Percentiles rank a stretch among this genome's conserved stretches.
Evolutionary conservation across 441 rosid genomes (phyloP).

Genomic region (Flueggea neowawraea): DNA sequence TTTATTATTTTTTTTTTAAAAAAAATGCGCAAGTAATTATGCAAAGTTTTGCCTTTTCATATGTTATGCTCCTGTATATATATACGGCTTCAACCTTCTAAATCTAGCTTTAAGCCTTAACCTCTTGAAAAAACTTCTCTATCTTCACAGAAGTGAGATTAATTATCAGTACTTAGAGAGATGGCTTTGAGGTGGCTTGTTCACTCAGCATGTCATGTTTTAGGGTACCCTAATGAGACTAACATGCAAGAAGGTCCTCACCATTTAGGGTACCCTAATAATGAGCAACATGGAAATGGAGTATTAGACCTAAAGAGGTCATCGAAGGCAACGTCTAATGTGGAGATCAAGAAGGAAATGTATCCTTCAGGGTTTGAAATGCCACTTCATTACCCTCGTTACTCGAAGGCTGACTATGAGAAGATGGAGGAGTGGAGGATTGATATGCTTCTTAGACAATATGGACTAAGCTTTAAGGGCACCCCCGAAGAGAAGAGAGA

Average conservation of each 20-base stretch:
- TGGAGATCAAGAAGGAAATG: too few relatives aligned
- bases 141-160: too few relatives aligned
- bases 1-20: too few relatives aligned
- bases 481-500: constrained; percentile 49
- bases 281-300: too few relatives aligned
- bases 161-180: background rate
- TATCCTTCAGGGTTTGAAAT: constrained; percentile 32
- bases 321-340: too few relatives aligned
- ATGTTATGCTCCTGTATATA: too few relatives aligned
- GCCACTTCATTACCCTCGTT: constrained; percentile 70
- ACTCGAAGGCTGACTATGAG: constrained; percentile 53
- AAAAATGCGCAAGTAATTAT: too few relatives aligned
- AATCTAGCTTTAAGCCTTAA: too few relatives aligned
- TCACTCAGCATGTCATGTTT: constrained; percentile 39
- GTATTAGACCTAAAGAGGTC: too few relatives aligned
- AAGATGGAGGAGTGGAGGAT: constrained; percentile 79
- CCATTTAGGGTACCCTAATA: constrained; percentile 11
- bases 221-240: constrained; percentile 24
- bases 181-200: constrained; percentile 50
- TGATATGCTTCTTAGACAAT: constrained; percentile 52
- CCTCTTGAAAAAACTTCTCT: too few relatives aligned
- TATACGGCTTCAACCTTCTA: too few relatives aligned
- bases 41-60: too few relatives aligned
- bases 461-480: constrained; percentile 53
- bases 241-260: background rate